Evolutionary conservation across 2,329 filamentous ascomycete species (phyloP), one percentile per base, ranked within the genome.

Genomic region (Teratosphaeria viscida): DNA sequence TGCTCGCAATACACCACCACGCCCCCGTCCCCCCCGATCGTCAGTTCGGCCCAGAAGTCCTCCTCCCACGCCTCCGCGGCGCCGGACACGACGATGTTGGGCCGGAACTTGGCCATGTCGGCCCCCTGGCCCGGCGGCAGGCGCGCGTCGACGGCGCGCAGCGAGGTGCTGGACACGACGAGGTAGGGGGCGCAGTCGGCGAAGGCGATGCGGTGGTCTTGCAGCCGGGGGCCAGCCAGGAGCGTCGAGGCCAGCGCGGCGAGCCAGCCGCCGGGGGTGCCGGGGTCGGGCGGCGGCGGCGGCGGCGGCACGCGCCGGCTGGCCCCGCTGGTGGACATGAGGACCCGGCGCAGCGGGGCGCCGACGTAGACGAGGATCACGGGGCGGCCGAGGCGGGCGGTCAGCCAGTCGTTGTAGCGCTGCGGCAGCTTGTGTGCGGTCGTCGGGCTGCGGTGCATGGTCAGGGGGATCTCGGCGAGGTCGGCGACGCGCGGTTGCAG

Each of bases 181-280:
- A 96, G 81, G 70, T 88, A 88, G 0, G 89, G 87, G 1, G 89
- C 88, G 63, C 83, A 82, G 72, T 94, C 89, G 47, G 85, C 82
- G 73, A 92, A 94, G 2, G 82, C 83, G 52, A 92, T 79, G 26
- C 68, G 57, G n/a, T 67, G 61, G 29, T 68, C 52, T n/a, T 61
- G 35, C 54, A 23, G 23, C 23, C 23, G 23, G 23, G 23, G 23
- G 23, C 23, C 23, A 1, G 23, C 23, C 2, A 23, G 23, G 23
- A 23, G 23, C 23, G 23, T 62, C 54, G 47, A 52, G 4, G 55
- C 57, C 37, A 72, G 66, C 59, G 58, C 65, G 37, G 67, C 72
- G 32, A 72, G 67, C 73, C 72, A 77, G 62, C 65, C 68, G 32
- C 16, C 35, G 4, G 23, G 14, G 32, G 59, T 62, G 59, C 43